Evolutionary conservation across 345 rosid genomes (phyloP).

Genomic region (Brassica juncea): DNA sequence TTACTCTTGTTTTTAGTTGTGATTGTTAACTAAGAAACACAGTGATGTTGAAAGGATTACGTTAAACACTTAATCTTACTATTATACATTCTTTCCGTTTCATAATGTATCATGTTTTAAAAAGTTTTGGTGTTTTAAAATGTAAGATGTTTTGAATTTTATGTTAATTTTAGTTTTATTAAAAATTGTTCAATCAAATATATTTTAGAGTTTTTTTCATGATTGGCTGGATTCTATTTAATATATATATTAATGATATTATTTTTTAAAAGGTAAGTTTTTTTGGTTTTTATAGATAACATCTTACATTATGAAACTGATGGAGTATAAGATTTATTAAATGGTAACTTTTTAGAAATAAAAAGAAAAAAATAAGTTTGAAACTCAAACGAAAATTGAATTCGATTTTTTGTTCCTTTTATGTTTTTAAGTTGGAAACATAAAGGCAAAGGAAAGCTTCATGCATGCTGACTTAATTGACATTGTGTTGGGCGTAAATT

Average conservation of each 20-base stretch:
- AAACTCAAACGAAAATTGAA: background rate
- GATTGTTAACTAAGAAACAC: background rate
- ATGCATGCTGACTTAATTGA: conserved; percentile 20
- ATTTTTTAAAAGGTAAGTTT: background rate
- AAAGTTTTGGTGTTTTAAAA: background rate
- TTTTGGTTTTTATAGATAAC: no score
- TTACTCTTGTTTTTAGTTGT: background rate
- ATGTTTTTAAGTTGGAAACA: background rate
- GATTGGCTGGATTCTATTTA: background rate
- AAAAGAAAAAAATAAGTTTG: background rate
- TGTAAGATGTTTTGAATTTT: background rate
- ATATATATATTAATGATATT: background rate
- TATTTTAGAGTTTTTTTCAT: background rate
- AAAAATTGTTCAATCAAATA: background rate
- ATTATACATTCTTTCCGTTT: background rate
- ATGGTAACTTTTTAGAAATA: background rate
- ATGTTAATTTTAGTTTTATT: background rate
- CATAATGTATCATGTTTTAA: background rate
- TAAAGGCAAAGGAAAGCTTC: background rate
- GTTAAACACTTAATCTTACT: background rate
- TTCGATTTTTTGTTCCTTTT: background rate
- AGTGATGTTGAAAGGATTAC: background rate
- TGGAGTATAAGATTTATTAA: background rate
- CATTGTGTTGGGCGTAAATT: conserved; percentile 11
- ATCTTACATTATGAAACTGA: background rate